Conservation (phyloP, 129 eudicot species). For the Flaveria robusta region DNA sequence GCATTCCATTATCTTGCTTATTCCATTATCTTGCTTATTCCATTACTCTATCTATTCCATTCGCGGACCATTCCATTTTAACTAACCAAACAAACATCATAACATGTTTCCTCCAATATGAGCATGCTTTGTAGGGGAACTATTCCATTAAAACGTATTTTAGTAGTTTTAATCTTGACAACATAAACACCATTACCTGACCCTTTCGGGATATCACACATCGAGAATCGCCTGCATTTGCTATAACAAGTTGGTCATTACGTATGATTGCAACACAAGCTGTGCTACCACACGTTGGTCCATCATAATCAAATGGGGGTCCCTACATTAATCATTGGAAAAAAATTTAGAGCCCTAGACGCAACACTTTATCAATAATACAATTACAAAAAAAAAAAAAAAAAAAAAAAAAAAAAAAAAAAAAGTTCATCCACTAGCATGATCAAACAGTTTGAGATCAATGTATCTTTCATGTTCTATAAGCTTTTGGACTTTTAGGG, state of each 20-base stretch:
- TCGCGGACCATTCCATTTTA: neutral
- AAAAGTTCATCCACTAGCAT: constrained; percentile 7
- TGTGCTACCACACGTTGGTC: constrained; percentile 85
- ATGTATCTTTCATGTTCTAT: neutral
- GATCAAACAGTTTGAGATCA: constrained; percentile 2
- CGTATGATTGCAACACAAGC: constrained; percentile 86
- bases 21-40: too few species aligned
- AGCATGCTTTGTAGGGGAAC: neutral
- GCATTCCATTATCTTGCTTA: neutral
- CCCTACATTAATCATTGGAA: constrained; percentile 38
- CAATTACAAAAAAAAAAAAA: too few species aligned
- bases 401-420: too few species aligned
- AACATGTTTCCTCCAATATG: neutral
- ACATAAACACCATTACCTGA: constrained; percentile 48
- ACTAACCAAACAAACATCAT: neutral
- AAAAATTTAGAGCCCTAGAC: neutral
- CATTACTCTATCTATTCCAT: neutral
- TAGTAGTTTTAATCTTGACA: neutral
- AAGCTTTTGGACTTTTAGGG: neutral
- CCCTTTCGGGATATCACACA: constrained; percentile 87
- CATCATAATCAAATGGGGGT: constrained; percentile 55
- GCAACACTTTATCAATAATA: neutral
- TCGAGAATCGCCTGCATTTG: constrained; percentile 99
- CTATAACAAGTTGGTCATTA: constrained; percentile 62
- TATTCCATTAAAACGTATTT: neutral